Evolutionary conservation across 805 yeast genomes (phyloP).

Genomic region (Saccharomycopsis guyanensis): DNA sequence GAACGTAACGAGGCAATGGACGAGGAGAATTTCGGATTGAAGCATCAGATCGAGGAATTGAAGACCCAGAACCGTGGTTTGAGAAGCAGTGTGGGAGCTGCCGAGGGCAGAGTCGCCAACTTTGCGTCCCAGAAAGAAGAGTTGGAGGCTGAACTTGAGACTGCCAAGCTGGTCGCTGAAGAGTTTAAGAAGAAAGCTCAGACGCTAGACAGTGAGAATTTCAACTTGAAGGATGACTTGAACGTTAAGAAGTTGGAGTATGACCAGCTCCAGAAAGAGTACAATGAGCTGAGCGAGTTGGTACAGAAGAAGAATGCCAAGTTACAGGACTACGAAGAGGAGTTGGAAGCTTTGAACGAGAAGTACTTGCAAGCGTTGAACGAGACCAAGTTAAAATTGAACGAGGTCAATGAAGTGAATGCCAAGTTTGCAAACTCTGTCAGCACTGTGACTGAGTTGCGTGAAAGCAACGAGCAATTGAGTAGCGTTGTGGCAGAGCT

Average conservation of each 20-base stretch:
- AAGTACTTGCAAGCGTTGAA: conserved; percentile 13
- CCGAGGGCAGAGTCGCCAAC: background rate
- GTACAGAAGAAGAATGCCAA: conserved; percentile 6
- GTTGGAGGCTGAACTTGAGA: conserved; percentile 7
- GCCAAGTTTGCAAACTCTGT: conserved; percentile 3
- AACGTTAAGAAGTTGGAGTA: conserved; percentile 16
- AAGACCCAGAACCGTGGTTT: conserved; percentile 5
- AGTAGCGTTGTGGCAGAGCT: conserved; percentile 26
- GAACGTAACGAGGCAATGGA: conserved; percentile 13
- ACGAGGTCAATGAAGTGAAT: conserved; percentile 12
- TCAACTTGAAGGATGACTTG: conserved; percentile 22
- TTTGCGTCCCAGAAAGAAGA: background rate
- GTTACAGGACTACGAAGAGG: conserved; percentile 13
- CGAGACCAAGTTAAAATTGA: conserved; percentile 14
- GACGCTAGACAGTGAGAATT: conserved; percentile 24
- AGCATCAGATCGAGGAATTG: conserved; percentile 12
- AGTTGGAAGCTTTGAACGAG: conserved; percentile 7
- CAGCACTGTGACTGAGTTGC: conserved; percentile 4
- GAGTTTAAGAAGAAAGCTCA: conserved; percentile 22
- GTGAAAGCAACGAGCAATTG: conserved; percentile 22
- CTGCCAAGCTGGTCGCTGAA: conserved; percentile 20
- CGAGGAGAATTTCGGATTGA: conserved; percentile 17
- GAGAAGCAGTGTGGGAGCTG: background rate
- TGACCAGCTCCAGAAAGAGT: conserved; percentile 20
- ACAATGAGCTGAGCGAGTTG: conserved; percentile 9